Evolutionary conservation across 2,329 filamentous ascomycete genomes (phyloP).

Genomic region (Colletotrichum magnum): DNA sequence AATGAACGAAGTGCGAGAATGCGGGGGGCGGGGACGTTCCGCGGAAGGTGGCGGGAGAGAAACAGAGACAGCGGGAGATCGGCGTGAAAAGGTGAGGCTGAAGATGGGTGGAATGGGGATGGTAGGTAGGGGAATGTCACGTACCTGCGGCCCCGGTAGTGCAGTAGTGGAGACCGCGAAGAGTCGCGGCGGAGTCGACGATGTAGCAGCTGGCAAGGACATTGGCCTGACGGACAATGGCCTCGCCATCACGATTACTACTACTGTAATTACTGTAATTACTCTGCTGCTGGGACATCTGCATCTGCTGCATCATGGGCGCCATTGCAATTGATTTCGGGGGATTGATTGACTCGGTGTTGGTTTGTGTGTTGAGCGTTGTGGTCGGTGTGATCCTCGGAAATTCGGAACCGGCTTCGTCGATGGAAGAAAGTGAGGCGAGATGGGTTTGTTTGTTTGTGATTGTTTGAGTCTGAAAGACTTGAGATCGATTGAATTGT

Average conservation of each 20-base stretch:
- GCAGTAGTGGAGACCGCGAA: conserved; percentile 94
- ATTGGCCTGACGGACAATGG: conserved; percentile 75
- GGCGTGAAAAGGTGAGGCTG: conserved; percentile 42
- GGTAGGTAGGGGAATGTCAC: conserved; percentile 45
- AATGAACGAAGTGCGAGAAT: not conserved
- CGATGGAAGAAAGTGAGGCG: conserved; percentile 20
- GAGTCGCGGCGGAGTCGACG: conserved; percentile 78
- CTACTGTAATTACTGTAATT: conserved; percentile 71
- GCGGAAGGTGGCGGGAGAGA: conserved; percentile 1
- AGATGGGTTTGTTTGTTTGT: not conserved
- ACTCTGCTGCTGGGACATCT: too few relatives aligned
- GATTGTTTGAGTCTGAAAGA: not conserved
- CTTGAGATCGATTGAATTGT: conserved; percentile 16
- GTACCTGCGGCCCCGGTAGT: conserved; percentile 88
- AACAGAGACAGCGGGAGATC: conserved; percentile 11
- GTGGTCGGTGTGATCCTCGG: conserved; percentile 32
- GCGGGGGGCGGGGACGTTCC: not conserved
- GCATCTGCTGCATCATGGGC: conserved; percentile 76
- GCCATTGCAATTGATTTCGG: conserved; percentile 63
- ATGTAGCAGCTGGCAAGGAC: conserved; percentile 94
- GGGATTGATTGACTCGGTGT: conserved; percentile 41
- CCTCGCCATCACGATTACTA: conserved; percentile 81
- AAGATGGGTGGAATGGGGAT: not conserved
- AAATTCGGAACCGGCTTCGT: conserved; percentile 27
- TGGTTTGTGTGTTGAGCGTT: conserved; percentile 14